Percentiles rank a stretch among this genome's conserved stretches.
phyloP scores from a whole-genome alignment of 352 stramenopile species.

The Phytopythium delawarense region DNA sequence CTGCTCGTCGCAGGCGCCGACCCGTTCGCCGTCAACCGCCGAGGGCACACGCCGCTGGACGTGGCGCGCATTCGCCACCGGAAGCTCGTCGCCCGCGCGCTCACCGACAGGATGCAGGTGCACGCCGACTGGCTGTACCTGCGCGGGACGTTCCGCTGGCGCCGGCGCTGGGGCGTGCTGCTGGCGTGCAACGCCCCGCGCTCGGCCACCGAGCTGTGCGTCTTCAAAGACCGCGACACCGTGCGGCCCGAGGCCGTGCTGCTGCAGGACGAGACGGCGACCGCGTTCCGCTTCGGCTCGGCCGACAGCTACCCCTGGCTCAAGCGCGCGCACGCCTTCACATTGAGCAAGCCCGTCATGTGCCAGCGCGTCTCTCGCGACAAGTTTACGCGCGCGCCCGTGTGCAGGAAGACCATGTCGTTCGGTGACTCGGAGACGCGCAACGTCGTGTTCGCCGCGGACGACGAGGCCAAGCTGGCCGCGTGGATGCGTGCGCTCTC shows the following conservation, averaged over 20 bases:
- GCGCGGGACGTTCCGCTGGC: slow-evolving; percentile 46
- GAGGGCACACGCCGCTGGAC: slow-evolving; percentile 54
- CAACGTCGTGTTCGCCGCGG: slow-evolving; percentile 33
- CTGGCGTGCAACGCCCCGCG: slow-evolving; percentile 50
- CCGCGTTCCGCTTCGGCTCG: slow-evolving; percentile 17
- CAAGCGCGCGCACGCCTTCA: slow-evolving; percentile 34
- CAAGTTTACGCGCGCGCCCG: slow-evolving; percentile 35
- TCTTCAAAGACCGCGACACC: slow-evolving; percentile 34
- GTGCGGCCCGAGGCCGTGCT: slow-evolving; percentile 26
- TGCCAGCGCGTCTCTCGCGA: slow-evolving; percentile 26
- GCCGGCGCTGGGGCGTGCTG: slow-evolving; percentile 51
- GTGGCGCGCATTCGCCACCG: slow-evolving; percentile 43
- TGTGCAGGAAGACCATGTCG: slow-evolving; percentile 38
- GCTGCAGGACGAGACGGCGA: slow-evolving; percentile 29
- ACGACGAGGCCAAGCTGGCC: slow-evolving; percentile 25
- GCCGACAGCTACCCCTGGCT: slow-evolving; percentile 30
- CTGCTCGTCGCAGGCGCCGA: slow-evolving; percentile 45
- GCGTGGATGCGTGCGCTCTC: slow-evolving; percentile 29
- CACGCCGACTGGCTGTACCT: slow-evolving; percentile 57
- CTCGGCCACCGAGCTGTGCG: slow-evolving; percentile 41
- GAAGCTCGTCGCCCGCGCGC: slow-evolving; percentile 23
- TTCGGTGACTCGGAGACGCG: slow-evolving; percentile 30
- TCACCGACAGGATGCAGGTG: slow-evolving; percentile 46
- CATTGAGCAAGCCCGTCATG: slow-evolving; percentile 36
- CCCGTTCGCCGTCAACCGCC: slow-evolving; percentile 48